Base-by-base conservation (phyloP, 179 eudicot species). In the Silene noctiflora region DNA sequence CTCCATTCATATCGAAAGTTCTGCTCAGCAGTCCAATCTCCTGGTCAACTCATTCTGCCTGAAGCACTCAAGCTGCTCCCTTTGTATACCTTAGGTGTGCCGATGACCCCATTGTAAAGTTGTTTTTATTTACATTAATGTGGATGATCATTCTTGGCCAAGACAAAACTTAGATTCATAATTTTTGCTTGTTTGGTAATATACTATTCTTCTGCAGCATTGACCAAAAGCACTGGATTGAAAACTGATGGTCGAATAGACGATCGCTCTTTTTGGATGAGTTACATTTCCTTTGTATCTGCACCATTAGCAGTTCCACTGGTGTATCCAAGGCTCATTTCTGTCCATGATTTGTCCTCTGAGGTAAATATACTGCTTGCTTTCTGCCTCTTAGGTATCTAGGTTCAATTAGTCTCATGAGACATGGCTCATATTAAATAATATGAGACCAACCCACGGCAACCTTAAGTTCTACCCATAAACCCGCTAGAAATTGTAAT, bases 51-150 rank as follows among this genome's bases (percentile, higher is more conserved):
- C 83, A 92, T 94, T 77, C 89, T 94, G 65, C 98, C 98, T 35
- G 98, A 94, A 85, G 97, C 96, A 66, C 98, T 94, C 81, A 92
- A 92, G 76, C 84, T 92, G 80, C 86, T 94, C 74, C 98, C 98
- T 73, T 82, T 94, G 27, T 94, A 94, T 81, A 87, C 97, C 4
- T 92, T 92, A 64, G 98, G 98, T 94, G 92, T 77, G 84, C 77
- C 77, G 53, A 71, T 59, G 48, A 48, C 33, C 62, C 35, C 13
- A 22, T 21, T 62, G 13, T 12, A 21, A 39, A 39, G 0, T 14
- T 51, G 16, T 51, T 51, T 51, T 11, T 5, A 14, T 14, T 51
- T 51, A 51, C 19, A 11, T 51, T 51, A 51, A 13, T 51, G 58
- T 51, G 58, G 58, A 12, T 51, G 58, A 51, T 51, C 46, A 39